Conservation (phyloP, 2,329 filamentous ascomycete species). For the Fusarium kyushuense region DNA sequence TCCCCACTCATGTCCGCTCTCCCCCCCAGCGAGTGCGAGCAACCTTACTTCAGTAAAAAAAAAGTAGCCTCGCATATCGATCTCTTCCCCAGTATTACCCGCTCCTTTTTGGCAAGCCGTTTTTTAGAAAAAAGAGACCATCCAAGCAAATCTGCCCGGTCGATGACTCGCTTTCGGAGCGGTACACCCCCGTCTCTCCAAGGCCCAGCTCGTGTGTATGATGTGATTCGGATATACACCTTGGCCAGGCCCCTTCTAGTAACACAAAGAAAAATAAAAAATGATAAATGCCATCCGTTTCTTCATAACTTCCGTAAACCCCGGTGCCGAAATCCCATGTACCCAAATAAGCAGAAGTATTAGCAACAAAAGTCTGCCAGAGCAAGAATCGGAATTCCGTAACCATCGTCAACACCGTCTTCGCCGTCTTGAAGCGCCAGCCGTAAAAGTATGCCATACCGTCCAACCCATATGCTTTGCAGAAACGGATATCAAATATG, state of each 20-base stretch:
- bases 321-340: slow-evolving; percentile 44
- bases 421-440: slow-evolving; percentile 47
- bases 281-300: slow-evolving; percentile 48
- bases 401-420: slow-evolving; percentile 50
- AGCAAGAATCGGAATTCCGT: slow-evolving; percentile 47
- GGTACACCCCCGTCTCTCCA: slow-evolving; percentile 40
- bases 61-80: slow-evolving; percentile 47
- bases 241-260: slow-evolving; percentile 22
- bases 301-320: slow-evolving; percentile 49
- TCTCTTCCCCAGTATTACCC: slow-evolving; percentile 49
- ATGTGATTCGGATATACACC: slow-evolving; percentile 22
- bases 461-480: slow-evolving; percentile 37
- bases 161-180: slow-evolving; percentile 40
- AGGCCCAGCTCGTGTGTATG: slow-evolving; percentile 25
- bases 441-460: slow-evolving; percentile 45
- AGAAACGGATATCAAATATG: slow-evolving; percentile 42
- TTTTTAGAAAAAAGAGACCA: slow-evolving; percentile 29
- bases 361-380: slow-evolving; percentile 43
- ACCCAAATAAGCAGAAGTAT: slow-evolving; percentile 45
- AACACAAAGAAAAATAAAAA: slow-evolving; percentile 31
- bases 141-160: slow-evolving; percentile 31
- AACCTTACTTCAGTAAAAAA: slow-evolving; percentile 35
- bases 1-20: slow-evolving; percentile 45
- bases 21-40: slow-evolving; percentile 28
- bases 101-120: slow-evolving; percentile 37